Evolutionary conservation across 805 yeast species (phyloP), one percentile per base, ranked within the genome.

Genomic region (Metschnikowia lunata): DNA sequence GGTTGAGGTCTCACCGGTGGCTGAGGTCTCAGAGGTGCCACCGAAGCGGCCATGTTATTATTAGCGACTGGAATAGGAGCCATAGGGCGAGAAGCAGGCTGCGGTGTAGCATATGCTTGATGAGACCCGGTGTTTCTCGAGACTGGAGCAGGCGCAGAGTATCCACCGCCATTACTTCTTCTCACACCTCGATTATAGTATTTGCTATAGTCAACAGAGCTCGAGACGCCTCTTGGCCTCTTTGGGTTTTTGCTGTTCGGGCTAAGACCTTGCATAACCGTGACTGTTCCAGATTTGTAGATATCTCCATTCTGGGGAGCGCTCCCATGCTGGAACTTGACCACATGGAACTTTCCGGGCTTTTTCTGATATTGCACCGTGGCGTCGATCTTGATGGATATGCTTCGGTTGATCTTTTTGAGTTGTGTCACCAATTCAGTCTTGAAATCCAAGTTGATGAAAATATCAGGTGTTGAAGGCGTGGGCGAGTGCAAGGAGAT

Each of bases 271-370:
- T 76, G 77, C 37, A 81, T 79, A 13, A 88, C 96, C 34, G 79
- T 81, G 26, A 93, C 90, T 0, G 87, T 80, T 50, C 95, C 86
- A 4, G 97, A 88, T 68, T 93, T 93, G 71, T 93, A 93, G 9
- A 68, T 47, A 62, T 93, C 98, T 35, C 85, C 74, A 51, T 77
- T 61, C 9, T 55, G 57, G 9, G 95, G 95, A 7, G 64, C 65
- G 10, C 72, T 74, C 37, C 83, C 84, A 34, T 75, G 62, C 40
- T 75, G 79, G 58, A 85, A 79, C 62, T 86, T 89, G 53, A 93
- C 85, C 8, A 76, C 62, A 48, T 89, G 93, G 62, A 79, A 83
- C 61, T 79, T 79, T 2, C 95, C 95, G 1, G 97, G 88, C 62
- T 93, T 93, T 75, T 91, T 93, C 66, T 84, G 87, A 65, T 93